Conservation (phyloP, 345 rosid genomes). For the Boechera divaricarpa region DNA sequence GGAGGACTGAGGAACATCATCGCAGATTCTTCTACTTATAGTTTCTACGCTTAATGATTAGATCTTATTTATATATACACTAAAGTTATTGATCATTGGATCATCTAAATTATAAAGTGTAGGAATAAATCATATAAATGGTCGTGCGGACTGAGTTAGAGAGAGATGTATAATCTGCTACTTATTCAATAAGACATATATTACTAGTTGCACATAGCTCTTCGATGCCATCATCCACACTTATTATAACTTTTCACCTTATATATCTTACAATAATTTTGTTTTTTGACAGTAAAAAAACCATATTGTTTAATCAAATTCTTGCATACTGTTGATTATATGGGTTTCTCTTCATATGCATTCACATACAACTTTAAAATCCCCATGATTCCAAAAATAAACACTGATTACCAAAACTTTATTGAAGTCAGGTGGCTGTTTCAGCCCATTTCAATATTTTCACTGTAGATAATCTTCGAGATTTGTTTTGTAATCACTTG, state of each 20-base stretch:
- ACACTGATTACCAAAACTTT: constrained; percentile 14
- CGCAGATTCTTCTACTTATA: constrained; percentile 76
- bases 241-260: not conserved
- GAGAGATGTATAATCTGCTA: constrained; percentile 27
- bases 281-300: not conserved
- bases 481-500: constrained; percentile 15
- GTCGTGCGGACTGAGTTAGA: not conserved
- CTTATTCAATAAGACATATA: constrained; percentile 22
- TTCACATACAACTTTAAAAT: not conserved
- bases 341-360: not conserved
- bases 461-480: constrained; percentile 1
- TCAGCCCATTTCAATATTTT: constrained; percentile 1
- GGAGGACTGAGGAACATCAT: constrained; percentile 91
- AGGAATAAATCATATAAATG: constrained; percentile 29
- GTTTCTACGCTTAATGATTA: constrained; percentile 62
- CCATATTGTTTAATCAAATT: not conserved
- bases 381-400: not conserved
- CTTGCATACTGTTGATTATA: not conserved
- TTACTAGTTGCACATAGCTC: constrained; percentile 8
- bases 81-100: constrained; percentile 10
- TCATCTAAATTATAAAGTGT: constrained; percentile 31
- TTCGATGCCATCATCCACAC: not conserved
- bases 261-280: not conserved
- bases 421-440: constrained; percentile 9
- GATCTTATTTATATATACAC: not conserved